Percentiles rank a stretch among this genome's conserved stretches.
Conservation (phyloP, 1,284 basidiomycete genomes). For the Cryptococcus sp. region DNA sequence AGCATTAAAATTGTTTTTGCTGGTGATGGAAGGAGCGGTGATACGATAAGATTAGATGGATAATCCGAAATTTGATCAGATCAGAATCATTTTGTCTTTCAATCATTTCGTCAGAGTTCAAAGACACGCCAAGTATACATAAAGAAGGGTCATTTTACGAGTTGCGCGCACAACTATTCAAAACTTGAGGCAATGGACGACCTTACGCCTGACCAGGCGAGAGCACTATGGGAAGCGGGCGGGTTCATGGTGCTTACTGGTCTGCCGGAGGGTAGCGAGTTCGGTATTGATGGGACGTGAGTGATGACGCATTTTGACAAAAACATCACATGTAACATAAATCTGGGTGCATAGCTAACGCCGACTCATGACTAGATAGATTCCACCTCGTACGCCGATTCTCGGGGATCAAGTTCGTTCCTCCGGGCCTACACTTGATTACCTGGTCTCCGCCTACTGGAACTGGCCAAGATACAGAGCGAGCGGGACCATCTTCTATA, state of each 20-base stretch:
- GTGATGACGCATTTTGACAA: conserved; percentile 5
- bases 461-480: neutral
- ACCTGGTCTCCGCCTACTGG: conserved; percentile 33
- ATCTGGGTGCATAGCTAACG: neutral
- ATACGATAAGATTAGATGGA: conserved; percentile 3
- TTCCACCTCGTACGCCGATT: conserved; percentile 39
- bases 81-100: neutral
- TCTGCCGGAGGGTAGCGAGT: conserved; percentile 45
- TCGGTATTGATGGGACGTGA: conserved; percentile 51
- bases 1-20: too few relatives aligned
- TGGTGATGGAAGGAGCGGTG: neutral
- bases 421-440: conserved; percentile 50
- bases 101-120: too few relatives aligned
- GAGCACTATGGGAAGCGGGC: conserved; percentile 49
- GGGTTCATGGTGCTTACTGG: conserved; percentile 47
- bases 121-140: too few relatives aligned
- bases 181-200: conserved; percentile 16
- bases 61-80: neutral
- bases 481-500: conserved; percentile 23
- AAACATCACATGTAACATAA: too few relatives aligned
- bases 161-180: too few relatives aligned
- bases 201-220: conserved; percentile 45
- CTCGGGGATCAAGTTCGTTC: conserved; percentile 50
- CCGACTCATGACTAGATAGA: conserved; percentile 21
- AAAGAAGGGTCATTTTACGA: too few relatives aligned